Conservation (phyloP, 805 yeast genomes). For the Teunomyces cretensis region DNA sequence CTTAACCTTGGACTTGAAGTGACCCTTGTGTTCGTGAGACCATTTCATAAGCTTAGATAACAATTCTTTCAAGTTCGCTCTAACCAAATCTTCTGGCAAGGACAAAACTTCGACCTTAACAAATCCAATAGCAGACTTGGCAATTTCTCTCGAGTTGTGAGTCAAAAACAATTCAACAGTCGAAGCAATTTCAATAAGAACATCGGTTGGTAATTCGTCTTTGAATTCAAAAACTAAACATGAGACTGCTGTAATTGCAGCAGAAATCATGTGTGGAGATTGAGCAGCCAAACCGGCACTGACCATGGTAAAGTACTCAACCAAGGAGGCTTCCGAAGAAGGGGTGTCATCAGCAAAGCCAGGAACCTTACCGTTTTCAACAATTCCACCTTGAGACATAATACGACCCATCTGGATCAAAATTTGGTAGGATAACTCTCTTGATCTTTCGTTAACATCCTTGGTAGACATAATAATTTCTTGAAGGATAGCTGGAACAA, state of each 20-base stretch:
- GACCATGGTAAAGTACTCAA: slow-evolving; percentile 88
- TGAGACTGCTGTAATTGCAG: slow-evolving; percentile 83
- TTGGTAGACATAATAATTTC: slow-evolving; percentile 90
- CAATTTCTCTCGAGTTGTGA: slow-evolving; percentile 89
- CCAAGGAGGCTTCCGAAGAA: slow-evolving; percentile 64
- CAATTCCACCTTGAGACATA: slow-evolving; percentile 68
- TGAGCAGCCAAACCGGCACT: slow-evolving; percentile 96
- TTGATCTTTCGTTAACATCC: slow-evolving; percentile 88
- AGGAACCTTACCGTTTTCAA: slow-evolving; percentile 64
- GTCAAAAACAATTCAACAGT: slow-evolving; percentile 89
- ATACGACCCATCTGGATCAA: slow-evolving; percentile 77
- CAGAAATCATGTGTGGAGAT: slow-evolving; percentile 94
- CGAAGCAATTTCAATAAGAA: slow-evolving; percentile 71
- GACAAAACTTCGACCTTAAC: slow-evolving; percentile 85
- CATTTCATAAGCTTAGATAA: slow-evolving; percentile 77
- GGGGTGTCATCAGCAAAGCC: slow-evolving; percentile 64
- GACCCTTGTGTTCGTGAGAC: slow-evolving; percentile 96
- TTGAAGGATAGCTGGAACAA: slow-evolving; percentile 79
- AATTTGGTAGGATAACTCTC: slow-evolving; percentile 75
- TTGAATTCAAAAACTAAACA: slow-evolving; percentile 86
- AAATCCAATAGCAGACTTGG: slow-evolving; percentile 90
- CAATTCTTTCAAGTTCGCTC: slow-evolving; percentile 62
- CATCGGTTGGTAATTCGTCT: slow-evolving; percentile 55
- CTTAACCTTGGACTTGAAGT: slow-evolving; percentile 88
- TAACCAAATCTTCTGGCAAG: slow-evolving; percentile 75